Evolutionary conservation across 2,329 filamentous ascomycete species (phyloP).

Genomic region (Xylariaceae sp.): DNA sequence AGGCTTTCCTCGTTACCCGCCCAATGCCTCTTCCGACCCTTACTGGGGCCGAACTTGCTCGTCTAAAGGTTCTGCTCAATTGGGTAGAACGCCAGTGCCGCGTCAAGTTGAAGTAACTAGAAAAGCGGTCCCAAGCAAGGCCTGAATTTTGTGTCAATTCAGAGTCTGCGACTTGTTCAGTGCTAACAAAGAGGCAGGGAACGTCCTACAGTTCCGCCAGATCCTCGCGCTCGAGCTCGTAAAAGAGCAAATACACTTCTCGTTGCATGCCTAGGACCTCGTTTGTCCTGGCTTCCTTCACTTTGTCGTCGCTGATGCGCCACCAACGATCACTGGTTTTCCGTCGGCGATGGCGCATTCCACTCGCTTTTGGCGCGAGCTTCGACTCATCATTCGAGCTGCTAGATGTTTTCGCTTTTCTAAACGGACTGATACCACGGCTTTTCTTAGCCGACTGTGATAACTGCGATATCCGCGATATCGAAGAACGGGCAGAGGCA

Average conservation of each 20-base stretch:
- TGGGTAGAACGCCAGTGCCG: background rate
- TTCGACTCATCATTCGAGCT: slow-evolving; percentile 17
- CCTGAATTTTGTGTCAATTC: slow-evolving; percentile 11
- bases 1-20: background rate
- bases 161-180: slow-evolving; percentile 12
- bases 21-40: background rate
- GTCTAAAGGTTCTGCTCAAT: slow-evolving; percentile 5
- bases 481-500: slow-evolving; percentile 50
- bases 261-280: slow-evolving; percentile 91
- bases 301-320: slow-evolving; percentile 95
- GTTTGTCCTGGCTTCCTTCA: slow-evolving; percentile 87
- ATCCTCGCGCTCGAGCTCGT: slow-evolving; percentile 66
- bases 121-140: slow-evolving; percentile 6
- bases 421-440: slow-evolving; percentile 27
- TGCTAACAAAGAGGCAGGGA: slow-evolving; percentile 17
- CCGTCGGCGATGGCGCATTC: slow-evolving; percentile 34
- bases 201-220: slow-evolving; percentile 21
- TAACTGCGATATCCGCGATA: slow-evolving; percentile 46
- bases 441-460: slow-evolving; percentile 37
- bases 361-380: slow-evolving; percentile 17
- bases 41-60: background rate
- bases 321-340: slow-evolving; percentile 81
- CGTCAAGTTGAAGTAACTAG: no score
- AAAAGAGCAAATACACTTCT: slow-evolving; percentile 94
- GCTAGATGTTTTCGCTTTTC: slow-evolving; percentile 20